A percentile compares a stretch with the other conserved stretches of the same genome.
Evolutionary conservation across 2,329 filamentous ascomycete species (phyloP).

Genomic region (Lasiodiplodia gonubiensis): DNA sequence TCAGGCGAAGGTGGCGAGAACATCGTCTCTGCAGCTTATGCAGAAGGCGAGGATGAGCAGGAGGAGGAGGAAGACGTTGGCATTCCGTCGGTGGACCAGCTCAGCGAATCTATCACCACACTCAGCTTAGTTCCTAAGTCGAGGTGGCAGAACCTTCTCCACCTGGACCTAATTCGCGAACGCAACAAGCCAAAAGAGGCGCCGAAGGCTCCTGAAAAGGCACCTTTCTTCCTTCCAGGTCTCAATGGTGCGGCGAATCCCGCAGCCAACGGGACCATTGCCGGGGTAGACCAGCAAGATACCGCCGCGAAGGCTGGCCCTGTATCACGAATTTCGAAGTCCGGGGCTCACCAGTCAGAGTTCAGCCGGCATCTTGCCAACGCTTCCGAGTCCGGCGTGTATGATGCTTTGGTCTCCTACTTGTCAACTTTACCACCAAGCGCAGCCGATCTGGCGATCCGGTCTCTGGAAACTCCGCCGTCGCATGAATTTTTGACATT

Average conservation of each 20-base stretch:
- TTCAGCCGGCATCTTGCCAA: conserved; percentile 58
- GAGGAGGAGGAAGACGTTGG: conserved; percentile 52
- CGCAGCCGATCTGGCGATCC: conserved; percentile 87
- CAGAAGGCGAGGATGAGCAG: conserved; percentile 57
- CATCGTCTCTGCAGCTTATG: conserved; percentile 77
- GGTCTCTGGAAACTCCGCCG: conserved; percentile 68
- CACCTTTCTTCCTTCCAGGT: conserved; percentile 90
- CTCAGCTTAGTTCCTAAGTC: conserved; percentile 88
- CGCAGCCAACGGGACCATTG: conserved; percentile 30
- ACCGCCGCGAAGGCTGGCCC: conserved; percentile 31
- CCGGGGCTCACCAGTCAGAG: conserved; percentile 39
- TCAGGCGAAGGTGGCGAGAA: conserved; percentile 83
- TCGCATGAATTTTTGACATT: conserved; percentile 79
- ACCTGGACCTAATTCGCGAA: conserved; percentile 87
- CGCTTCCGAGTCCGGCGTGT: conserved; percentile 62
- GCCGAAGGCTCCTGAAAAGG: conserved; percentile 89
- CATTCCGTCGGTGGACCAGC: conserved; percentile 70
- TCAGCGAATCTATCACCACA: conserved; percentile 82
- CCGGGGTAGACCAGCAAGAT: conserved; percentile 37
- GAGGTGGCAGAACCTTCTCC: conserved; percentile 91
- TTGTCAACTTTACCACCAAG: conserved; percentile 83
- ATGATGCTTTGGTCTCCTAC: conserved; percentile 73
- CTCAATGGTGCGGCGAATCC: conserved; percentile 44
- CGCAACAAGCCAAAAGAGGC: conserved; percentile 94
- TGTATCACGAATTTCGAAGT: conserved; percentile 42